phyloP scores from a whole-genome alignment of 148 eudicot genomes.

The Cornus controversa region DNA sequence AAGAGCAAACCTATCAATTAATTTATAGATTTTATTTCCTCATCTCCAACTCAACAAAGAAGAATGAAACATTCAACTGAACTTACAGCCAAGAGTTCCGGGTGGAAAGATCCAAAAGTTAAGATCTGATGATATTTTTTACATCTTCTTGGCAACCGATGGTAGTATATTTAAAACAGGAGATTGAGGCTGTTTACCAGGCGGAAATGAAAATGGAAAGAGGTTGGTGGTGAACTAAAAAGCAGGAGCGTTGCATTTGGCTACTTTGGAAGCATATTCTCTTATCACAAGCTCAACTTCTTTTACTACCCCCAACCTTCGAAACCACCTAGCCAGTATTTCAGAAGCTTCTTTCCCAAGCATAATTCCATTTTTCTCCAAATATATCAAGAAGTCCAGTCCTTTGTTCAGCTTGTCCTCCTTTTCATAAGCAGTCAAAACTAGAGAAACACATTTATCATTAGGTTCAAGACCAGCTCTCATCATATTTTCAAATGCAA shows the following conservation, averaged over 20 bases:
- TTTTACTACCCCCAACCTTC: slow-evolving; percentile 74
- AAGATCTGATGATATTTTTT: neutral
- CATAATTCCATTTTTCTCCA: slow-evolving; percentile 68
- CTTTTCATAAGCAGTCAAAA: slow-evolving; percentile 64
- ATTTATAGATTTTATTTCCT: too few species aligned
- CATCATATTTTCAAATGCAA: slow-evolving; percentile 69
- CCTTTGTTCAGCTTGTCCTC: slow-evolving; percentile 66
- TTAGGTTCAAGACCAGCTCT: slow-evolving; percentile 65
- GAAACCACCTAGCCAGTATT: slow-evolving; percentile 68
- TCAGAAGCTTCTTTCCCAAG: slow-evolving; percentile 71
- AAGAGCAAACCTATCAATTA: too few species aligned
- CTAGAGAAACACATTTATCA: slow-evolving; percentile 75
- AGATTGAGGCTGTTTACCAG: neutral
- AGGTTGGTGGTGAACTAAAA: neutral
- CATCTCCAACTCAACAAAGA: too few species aligned
- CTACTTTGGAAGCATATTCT: slow-evolving; percentile 47
- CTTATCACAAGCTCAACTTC: slow-evolving; percentile 66
- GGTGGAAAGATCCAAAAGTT: too few species aligned
- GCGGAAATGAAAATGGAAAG: neutral
- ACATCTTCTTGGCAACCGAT: neutral
- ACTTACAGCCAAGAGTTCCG: too few species aligned
- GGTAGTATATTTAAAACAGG: neutral
- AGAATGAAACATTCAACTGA: too few species aligned
- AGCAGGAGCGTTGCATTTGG: neutral
- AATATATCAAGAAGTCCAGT: slow-evolving; percentile 52